These are phyloP conservation scores for Alnus glutinosa DNA, from an alignment of 306 rosid genomes.

Conservation along the genomic window DNA sequence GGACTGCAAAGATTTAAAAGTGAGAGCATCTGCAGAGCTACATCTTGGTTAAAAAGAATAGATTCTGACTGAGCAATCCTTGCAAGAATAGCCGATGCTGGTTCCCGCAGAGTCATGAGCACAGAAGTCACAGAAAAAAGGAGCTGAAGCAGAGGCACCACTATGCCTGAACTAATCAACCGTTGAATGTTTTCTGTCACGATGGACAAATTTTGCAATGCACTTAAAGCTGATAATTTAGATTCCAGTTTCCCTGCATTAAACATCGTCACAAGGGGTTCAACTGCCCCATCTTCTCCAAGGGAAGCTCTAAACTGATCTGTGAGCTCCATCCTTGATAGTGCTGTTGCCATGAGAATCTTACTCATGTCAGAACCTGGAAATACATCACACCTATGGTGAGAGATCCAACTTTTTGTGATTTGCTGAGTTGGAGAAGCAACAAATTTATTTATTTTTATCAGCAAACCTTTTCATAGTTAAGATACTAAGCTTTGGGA, in stretches of 20 bases:
- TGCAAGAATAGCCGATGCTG: conserved; percentile 88
- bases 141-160: conserved; percentile 67
- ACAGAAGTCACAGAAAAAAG: conserved; percentile 93
- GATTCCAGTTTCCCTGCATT: conserved; percentile 78
- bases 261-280: conserved; percentile 73
- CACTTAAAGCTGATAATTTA: conserved; percentile 79
- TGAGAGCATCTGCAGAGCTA: conserved; percentile 82
- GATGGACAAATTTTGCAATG: conserved; percentile 72
- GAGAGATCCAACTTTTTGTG: conserved; percentile 13
- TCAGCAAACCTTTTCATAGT: conserved; percentile 11
- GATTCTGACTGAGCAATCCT: conserved; percentile 76
- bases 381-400: conserved; percentile 10
- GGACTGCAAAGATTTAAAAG: conserved; percentile 87
- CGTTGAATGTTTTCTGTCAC: conserved; percentile 63
- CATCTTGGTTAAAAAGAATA: conserved; percentile 54
- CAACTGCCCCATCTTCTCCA: conserved; percentile 81
- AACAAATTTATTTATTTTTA: conserved; percentile 1
- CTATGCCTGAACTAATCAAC: conserved; percentile 63
- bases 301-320: conserved; percentile 72
- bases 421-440: background rate
- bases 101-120: conserved; percentile 89
- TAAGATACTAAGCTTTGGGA: background rate
- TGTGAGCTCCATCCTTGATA: conserved; percentile 79
- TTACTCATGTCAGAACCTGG: conserved; percentile 94
- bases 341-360: conserved; percentile 88